Evolutionary conservation across 208 protist genomes (phyloP).

Genomic region (Polymyxa betae): DNA sequence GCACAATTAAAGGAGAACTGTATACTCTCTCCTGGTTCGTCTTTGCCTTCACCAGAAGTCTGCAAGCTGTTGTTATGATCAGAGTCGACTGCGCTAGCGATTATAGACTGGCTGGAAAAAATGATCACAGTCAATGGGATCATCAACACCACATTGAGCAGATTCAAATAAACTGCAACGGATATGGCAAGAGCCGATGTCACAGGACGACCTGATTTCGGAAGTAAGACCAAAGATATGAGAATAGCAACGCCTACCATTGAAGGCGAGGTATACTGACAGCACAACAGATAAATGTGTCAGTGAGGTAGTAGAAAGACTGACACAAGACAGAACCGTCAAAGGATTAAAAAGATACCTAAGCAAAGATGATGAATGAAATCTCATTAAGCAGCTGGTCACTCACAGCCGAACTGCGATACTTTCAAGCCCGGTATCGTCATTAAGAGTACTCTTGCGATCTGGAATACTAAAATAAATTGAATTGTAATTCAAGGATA

Average conservation of each 20-base stretch:
- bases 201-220: neutral
- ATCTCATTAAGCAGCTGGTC: neutral
- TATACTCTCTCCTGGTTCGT: no score
- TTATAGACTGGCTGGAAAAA: no score
- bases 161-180: neutral
- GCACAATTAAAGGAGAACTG: no score
- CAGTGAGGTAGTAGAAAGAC: neutral
- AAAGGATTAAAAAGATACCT: constrained; percentile 31
- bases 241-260: neutral
- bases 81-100: no score
- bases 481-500: neutral
- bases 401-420: neutral
- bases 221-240: neutral
- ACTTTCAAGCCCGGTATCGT: neutral
- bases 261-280: neutral
- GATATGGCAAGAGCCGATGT: neutral
- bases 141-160: neutral
- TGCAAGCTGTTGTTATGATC: no score
- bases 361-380: neutral
- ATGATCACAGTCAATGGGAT: no score
- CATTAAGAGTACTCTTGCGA: neutral
- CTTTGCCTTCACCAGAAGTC: no score
- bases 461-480: neutral
- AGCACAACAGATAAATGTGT: neutral
- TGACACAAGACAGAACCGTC: constrained; percentile 1